Base-by-base conservation (phyloP, 768 basidiomycete genomes). In the Hygrocybe coccinea region DNA sequence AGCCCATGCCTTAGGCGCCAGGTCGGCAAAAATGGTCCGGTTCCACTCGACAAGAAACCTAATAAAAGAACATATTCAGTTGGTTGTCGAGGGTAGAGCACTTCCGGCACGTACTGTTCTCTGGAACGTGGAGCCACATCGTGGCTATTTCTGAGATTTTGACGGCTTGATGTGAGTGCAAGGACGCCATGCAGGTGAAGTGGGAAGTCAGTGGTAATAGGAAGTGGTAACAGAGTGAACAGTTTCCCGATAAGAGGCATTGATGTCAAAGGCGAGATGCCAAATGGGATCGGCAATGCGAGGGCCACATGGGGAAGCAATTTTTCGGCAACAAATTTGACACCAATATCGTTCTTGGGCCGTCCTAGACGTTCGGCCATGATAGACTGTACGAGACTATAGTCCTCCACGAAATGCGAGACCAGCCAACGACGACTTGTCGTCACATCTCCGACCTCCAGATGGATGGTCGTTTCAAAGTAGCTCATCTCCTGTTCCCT, bases 11-110 rank as follows among this genome's bases (percentile, higher is more conserved):
- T 64, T 59, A 0, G 80, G 79, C n/a, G 81, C 72, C 55, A 75
- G 76, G 2, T 62, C 58, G 7, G 75, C 65, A 54, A 81, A 81
- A 0, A 82, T 60, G 6, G 76, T 60, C 12, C 60, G 63, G 56
- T 82, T 82, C 80, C 80, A 82, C 59, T 73, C 71, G 1, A 78
- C 67, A 7, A 76, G 64, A 5, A 77, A 64, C 29, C 80, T 82
- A 54, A 24, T 50, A 39, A 19, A 44, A 11, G n/a, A 35, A 22
- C 8, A 37, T 5, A 43, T 19, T 52, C 10, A 15, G 36, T 8
- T 49, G 15, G 6, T 12, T n/a, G 22, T 35, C 24, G 48, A 5
- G 52, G 2, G 9, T 17, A n/a, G 45, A 41, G 6, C 22, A 15
- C 38, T 11, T 15, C 14, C 22, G 6, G 24, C 1, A 67, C 74